Percentiles rank a stretch among this genome's conserved stretches.
These are phyloP conservation scores for Moniliella sp. DNA, from an alignment of 1,284 basidiomycete genomes.

Conservation along the genomic window DNA sequence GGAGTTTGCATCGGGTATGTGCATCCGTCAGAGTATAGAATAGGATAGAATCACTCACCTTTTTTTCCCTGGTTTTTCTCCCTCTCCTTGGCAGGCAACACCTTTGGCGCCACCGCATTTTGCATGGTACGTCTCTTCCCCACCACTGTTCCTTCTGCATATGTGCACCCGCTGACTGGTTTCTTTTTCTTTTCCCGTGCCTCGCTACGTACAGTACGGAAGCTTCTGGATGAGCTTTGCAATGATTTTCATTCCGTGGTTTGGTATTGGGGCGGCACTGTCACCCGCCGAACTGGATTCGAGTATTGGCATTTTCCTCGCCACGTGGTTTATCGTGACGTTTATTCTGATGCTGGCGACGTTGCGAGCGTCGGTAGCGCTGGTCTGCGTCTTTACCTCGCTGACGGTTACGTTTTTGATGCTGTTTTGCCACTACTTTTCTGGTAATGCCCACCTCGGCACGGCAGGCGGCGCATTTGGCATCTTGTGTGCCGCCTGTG, in stretches of 20 bases:
- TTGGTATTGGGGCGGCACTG: conserved; percentile 10
- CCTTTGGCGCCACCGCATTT: too few species aligned
- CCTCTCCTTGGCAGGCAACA: too few species aligned
- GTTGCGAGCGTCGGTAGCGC: conserved; percentile 10
- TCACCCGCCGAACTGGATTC: conserved; percentile 8
- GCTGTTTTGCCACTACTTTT: conserved; percentile 21
- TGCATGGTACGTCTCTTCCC: too few species aligned
- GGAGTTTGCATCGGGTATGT: conserved; percentile 42
- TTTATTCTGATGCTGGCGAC: conserved; percentile 5
- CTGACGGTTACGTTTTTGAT: conserved; percentile 43
- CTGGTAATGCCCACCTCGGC: conserved; percentile 10
- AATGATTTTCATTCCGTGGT: conserved; percentile 21
- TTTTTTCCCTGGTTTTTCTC: too few species aligned
- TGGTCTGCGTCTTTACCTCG: conserved; percentile 48
- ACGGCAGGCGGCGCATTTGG: conserved; percentile 12
- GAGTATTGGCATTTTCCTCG: conserved; percentile 6
- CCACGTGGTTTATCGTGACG: conserved; percentile 15
- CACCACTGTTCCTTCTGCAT: too few species aligned
- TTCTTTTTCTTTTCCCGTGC: too few species aligned
- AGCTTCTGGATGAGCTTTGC: conserved; percentile 24
- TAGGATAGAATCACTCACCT: too few species aligned
- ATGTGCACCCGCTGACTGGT: too few species aligned
- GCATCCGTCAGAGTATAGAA: too few species aligned
- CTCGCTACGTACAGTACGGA: too few species aligned
- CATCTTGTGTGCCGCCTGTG: too few species aligned